Conservation (phyloP, 2,329 filamentous ascomycete species). For the Neonectria magnoliae region DNA sequence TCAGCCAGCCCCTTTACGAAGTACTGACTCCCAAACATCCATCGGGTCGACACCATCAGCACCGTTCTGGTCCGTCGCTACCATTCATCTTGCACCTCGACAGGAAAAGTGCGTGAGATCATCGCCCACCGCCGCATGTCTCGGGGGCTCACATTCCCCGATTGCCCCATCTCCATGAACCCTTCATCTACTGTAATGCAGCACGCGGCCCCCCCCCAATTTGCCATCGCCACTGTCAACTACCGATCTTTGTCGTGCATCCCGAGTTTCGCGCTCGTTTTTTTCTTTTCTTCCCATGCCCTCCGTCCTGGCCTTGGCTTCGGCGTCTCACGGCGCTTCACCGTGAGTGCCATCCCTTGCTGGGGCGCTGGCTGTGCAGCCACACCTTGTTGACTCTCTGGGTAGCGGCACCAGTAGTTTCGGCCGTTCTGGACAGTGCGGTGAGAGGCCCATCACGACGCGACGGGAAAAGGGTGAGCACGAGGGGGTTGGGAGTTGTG, state of each 20-base stretch:
- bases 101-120: conserved; percentile 9
- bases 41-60: conserved; percentile 16
- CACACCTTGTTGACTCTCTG: conserved; percentile 26
- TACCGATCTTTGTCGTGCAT: conserved; percentile 21
- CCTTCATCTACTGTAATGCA: conserved; percentile 28
- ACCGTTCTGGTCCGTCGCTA: not conserved
- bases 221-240: conserved; percentile 18
- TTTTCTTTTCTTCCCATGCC: not conserved
- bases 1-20: conserved; percentile 14
- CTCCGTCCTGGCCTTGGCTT: conserved; percentile 6
- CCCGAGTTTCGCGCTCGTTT: conserved; percentile 11
- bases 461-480: conserved; percentile 27
- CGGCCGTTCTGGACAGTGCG: conserved; percentile 30
- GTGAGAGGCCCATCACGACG: conserved; percentile 15
- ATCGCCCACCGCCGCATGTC: conserved; percentile 7
- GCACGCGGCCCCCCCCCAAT: conserved; percentile 14
- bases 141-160: conserved; percentile 23
- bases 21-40: conserved; percentile 1
- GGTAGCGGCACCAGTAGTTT: conserved; percentile 27
- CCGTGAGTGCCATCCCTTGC: conserved; percentile 10
- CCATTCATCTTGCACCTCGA: conserved; percentile 2
- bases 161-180: conserved; percentile 11
- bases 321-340: conserved; percentile 31
- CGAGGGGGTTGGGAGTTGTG: conserved; percentile 23
- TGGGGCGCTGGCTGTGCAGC: conserved; percentile 19